Conservation (phyloP, 495 filamentous ascomycete genomes). For the Daldinia caldariorum region DNA sequence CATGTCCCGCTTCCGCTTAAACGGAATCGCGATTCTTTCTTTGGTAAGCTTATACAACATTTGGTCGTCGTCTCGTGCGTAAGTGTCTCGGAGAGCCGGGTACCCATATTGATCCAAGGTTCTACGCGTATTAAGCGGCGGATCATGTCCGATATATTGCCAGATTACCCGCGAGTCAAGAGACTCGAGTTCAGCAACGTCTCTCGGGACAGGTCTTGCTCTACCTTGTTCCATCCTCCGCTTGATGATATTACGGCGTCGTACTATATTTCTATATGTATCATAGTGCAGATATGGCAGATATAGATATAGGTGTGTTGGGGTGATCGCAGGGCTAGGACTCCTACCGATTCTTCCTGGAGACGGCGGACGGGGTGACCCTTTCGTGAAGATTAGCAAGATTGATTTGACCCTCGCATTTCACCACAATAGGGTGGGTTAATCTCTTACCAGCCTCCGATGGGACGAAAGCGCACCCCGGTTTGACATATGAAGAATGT, state of each 20-base stretch:
- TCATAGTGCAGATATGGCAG: slow-evolving; percentile 72
- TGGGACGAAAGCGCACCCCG: slow-evolving; percentile 57
- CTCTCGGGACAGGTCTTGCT: slow-evolving; percentile 64
- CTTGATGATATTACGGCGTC: slow-evolving; percentile 67
- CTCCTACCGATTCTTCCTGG: slow-evolving; percentile 38
- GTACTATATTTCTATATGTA: slow-evolving; percentile 68
- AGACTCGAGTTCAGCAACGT: slow-evolving; percentile 62
- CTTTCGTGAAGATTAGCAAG: slow-evolving; percentile 31
- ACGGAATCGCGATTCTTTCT: slow-evolving; percentile 40
- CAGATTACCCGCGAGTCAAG: slow-evolving; percentile 70
- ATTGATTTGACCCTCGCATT: slow-evolving; percentile 36
- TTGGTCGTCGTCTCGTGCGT: slow-evolving; percentile 72
- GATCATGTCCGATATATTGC: slow-evolving; percentile 71
- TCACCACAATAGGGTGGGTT: slow-evolving; percentile 15
- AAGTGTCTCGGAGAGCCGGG: slow-evolving; percentile 68
- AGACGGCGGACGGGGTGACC: slow-evolving; percentile 42
- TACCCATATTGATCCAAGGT: slow-evolving; percentile 76
- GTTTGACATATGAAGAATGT: slow-evolving; percentile 58
- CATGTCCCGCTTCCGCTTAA: slow-evolving; percentile 40
- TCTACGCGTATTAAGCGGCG: slow-evolving; percentile 69
- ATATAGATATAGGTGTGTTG: slow-evolving; percentile 57
- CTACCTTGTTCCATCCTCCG: slow-evolving; percentile 65
- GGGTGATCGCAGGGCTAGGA: slow-evolving; percentile 54
- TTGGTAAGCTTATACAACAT: slow-evolving; percentile 77
- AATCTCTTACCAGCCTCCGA: slow-evolving; percentile 58